A percentile compares a stretch with the other conserved stretches of the same genome.
phyloP scores from a whole-genome alignment of 1,139 yeast genomes.

The Blastobotrys arbuscula region DNA sequence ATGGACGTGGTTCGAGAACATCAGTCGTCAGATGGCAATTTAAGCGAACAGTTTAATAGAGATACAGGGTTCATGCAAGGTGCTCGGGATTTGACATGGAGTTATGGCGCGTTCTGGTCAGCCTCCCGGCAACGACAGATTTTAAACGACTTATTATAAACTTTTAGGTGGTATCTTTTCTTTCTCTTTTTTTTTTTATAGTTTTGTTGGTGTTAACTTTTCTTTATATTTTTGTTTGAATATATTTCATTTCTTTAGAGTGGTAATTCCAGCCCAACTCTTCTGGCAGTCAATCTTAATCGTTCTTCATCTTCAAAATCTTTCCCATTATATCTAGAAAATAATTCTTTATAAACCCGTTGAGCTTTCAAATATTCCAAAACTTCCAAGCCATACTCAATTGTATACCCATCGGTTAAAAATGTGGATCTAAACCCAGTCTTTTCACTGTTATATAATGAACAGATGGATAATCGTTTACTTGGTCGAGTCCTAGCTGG shows the following conservation, averaged over 20 bases:
- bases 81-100: slow-evolving; percentile 85
- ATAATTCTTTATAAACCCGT: slow-evolving; percentile 67
- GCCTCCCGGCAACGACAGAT: slow-evolving; percentile 43
- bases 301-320: slow-evolving; percentile 73
- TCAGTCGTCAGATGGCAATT: slow-evolving; percentile 49
- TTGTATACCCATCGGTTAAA: slow-evolving; percentile 18
- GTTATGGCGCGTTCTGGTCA: slow-evolving; percentile 74
- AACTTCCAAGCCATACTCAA: slow-evolving; percentile 44
- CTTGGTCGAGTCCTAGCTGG: slow-evolving; percentile 2
- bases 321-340: slow-evolving; percentile 81
- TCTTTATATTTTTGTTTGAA: neutral
- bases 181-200: neutral
- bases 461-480: slow-evolving; percentile 13
- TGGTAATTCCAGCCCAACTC: slow-evolving; percentile 75
- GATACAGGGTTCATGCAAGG: slow-evolving; percentile 84
- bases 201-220: neutral
- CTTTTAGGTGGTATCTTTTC: neutral
- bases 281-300: slow-evolving; percentile 70
- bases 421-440: slow-evolving; percentile 20
- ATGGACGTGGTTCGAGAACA: slow-evolving; percentile 67
- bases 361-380: slow-evolving; percentile 61
- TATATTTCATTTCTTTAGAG: neutral
- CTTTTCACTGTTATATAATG: slow-evolving; percentile 21
- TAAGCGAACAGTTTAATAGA: slow-evolving; percentile 86
- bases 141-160: neutral